These are phyloP conservation scores for Bipolaris victoriae DNA, from an alignment of 2,329 filamentous ascomycete species.

Conservation along the genomic window DNA sequence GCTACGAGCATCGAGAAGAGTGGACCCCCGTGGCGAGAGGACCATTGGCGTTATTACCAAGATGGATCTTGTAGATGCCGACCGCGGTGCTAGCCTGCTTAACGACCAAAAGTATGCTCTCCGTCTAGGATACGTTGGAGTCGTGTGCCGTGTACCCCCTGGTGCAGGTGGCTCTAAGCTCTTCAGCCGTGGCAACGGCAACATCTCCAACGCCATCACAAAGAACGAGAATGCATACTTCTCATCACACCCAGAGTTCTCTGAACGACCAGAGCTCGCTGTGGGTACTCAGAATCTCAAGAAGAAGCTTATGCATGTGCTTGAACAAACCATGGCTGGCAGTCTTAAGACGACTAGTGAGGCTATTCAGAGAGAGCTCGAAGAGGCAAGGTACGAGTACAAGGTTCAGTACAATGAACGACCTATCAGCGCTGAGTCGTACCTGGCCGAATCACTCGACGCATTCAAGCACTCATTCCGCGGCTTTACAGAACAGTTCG, in stretches of 20 bases:
- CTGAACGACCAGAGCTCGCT: constrained; percentile 71
- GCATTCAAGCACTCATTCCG: constrained; percentile 98
- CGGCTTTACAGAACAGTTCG: constrained; percentile 87
- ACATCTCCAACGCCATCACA: constrained; percentile 78
- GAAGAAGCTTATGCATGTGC: constrained; percentile 95
- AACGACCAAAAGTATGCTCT: constrained; percentile 92
- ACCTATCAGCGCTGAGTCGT: constrained; percentile 91
- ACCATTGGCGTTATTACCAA: constrained; percentile 99
- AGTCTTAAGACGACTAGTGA: constrained; percentile 89
- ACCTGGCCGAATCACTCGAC: constrained; percentile 92
- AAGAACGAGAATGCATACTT: constrained; percentile 92
- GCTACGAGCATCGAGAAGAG: constrained; percentile 83
- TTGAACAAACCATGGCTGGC: constrained; percentile 96
- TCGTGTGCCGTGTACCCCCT: constrained; percentile 81
- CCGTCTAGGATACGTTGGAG: constrained; percentile 93
- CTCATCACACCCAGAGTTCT: constrained; percentile 83
- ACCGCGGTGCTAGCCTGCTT: constrained; percentile 77
- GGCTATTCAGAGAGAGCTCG: constrained; percentile 90
- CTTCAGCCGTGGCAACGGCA: constrained; percentile 82
- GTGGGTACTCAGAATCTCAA: constrained; percentile 86
- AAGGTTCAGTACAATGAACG: constrained; percentile 99
- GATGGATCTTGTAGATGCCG: constrained; percentile 93
- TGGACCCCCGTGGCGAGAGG: constrained; percentile 91
- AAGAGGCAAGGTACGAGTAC: constrained; percentile 97
- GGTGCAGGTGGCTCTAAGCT: constrained; percentile 66